Evolutionary conservation across 208 protist species (phyloP).

Genomic region (Crithidia bombi): DNA sequence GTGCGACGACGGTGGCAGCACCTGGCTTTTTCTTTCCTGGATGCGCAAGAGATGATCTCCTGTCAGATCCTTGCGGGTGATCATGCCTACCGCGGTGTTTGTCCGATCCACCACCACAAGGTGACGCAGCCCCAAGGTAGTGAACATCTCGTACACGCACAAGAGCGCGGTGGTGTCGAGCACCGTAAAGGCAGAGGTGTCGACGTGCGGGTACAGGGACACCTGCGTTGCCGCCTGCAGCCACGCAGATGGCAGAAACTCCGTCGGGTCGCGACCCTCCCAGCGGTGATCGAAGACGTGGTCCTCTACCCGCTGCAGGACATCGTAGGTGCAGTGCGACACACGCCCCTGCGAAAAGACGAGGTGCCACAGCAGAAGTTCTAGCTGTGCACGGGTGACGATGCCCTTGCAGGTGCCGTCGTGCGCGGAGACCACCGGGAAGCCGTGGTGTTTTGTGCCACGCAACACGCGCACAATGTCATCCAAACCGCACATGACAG

Average conservation of each 20-base stretch:
- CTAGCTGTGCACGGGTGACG: constrained; percentile 44
- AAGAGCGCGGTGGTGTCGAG: constrained; percentile 52
- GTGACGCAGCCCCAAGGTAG: constrained; percentile 53
- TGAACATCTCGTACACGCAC: constrained; percentile 59
- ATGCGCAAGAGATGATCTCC: constrained; percentile 37
- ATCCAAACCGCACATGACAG: constrained; percentile 40
- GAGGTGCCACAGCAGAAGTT: constrained; percentile 58
- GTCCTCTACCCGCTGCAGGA: constrained; percentile 37
- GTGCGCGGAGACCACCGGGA: constrained; percentile 55
- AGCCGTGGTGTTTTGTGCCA: constrained; percentile 47
- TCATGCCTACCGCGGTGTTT: constrained; percentile 54
- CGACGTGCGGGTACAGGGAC: constrained; percentile 59
- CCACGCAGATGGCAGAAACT: constrained; percentile 1
- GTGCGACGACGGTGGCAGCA: not conserved
- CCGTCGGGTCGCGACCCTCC: constrained; percentile 25
- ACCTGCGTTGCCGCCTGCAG: constrained; percentile 17
- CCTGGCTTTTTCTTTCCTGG: not conserved
- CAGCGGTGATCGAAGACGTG: constrained; percentile 35
- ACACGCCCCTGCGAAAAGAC: constrained; percentile 36
- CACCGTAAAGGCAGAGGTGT: constrained; percentile 56
- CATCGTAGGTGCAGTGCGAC: constrained; percentile 37
- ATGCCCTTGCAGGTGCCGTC: constrained; percentile 61
- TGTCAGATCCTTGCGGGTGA: constrained; percentile 62
- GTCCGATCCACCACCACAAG: constrained; percentile 44
- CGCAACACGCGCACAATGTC: constrained; percentile 39